Evolutionary conservation across 495 filamentous ascomycete species (phyloP).

Genomic region (Tuber microsphaerosporum): DNA sequence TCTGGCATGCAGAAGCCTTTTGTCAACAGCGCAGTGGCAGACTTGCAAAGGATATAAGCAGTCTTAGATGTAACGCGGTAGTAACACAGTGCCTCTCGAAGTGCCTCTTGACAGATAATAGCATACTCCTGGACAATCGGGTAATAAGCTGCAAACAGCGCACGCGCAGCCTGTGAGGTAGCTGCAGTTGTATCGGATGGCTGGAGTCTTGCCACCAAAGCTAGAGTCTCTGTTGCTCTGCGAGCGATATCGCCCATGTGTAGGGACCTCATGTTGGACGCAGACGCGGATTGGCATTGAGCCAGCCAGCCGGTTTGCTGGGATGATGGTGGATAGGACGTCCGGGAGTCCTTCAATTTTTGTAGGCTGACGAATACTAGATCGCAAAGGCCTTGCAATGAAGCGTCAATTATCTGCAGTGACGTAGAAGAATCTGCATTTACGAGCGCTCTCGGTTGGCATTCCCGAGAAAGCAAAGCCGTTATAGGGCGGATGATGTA

Average conservation of each 20-base stretch:
- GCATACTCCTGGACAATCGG: conserved; percentile 72
- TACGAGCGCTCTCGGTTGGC: background rate
- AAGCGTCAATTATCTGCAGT: conserved; percentile 48
- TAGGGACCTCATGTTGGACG: conserved; percentile 53
- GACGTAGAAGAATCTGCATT: conserved; percentile 2
- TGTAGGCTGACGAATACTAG: conserved; percentile 68
- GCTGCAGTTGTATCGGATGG: conserved; percentile 41
- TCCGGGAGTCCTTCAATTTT: conserved; percentile 52
- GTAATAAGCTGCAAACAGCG: conserved; percentile 58
- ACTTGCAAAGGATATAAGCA: conserved; percentile 63
- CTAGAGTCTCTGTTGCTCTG: conserved; percentile 49
- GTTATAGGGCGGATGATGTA: conserved; percentile 34
- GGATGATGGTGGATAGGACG: conserved; percentile 48
- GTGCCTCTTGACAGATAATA: conserved; percentile 50
- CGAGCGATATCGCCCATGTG: conserved; percentile 52
- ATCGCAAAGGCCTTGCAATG: conserved; percentile 55
- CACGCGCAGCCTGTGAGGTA: conserved; percentile 49
- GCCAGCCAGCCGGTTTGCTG: conserved; percentile 60
- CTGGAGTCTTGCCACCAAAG: conserved; percentile 49
- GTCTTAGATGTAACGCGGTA: conserved; percentile 67
- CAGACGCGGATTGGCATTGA: conserved; percentile 53
- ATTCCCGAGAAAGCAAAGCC: conserved; percentile 19
- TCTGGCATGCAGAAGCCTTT: conserved; percentile 87
- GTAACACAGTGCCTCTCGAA: conserved; percentile 51
- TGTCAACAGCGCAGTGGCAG: conserved; percentile 64